Evolutionary conservation across 2,329 filamentous ascomycete genomes (phyloP).

Genomic region (Aspergillus fijiensis): DNA sequence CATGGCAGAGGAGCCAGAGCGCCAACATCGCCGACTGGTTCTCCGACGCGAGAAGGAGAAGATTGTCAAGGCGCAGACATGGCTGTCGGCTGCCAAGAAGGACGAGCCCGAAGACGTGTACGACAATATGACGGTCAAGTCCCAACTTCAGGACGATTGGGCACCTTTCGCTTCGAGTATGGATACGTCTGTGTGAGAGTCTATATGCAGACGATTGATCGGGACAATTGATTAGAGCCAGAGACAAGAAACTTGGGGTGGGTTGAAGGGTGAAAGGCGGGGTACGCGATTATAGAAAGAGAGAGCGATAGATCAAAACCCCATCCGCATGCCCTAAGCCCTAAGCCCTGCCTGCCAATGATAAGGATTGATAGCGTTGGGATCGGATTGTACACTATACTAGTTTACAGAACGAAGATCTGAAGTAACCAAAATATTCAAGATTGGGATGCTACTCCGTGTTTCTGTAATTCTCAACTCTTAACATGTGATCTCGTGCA

Average conservation of each 20-base stretch:
- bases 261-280: background rate
- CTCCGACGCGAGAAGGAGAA: constrained; percentile 36
- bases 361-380: background rate
- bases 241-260: background rate
- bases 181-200: background rate
- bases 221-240: background rate
- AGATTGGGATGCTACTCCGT: background rate
- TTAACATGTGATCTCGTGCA: background rate
- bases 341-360: constrained; percentile 29
- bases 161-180: background rate
- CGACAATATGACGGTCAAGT: constrained; percentile 12
- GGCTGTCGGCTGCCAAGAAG: constrained; percentile 24
- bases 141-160: constrained; percentile 12
- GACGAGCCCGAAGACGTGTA: constrained; percentile 11
- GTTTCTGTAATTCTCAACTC: background rate
- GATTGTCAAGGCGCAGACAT: constrained; percentile 35
- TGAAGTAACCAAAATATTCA: background rate
- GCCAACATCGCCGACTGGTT: constrained; percentile 31
- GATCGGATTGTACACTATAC: background rate
- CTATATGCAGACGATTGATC: background rate
- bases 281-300: background rate
- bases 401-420: background rate
- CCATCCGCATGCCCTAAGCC: constrained; percentile 36
- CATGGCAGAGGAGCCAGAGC: constrained; percentile 40
- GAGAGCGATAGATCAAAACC: constrained; percentile 26